These are phyloP conservation scores for Xylariales sp. DNA, from an alignment of 2,329 filamentous ascomycete genomes.

Conservation along the genomic window DNA sequence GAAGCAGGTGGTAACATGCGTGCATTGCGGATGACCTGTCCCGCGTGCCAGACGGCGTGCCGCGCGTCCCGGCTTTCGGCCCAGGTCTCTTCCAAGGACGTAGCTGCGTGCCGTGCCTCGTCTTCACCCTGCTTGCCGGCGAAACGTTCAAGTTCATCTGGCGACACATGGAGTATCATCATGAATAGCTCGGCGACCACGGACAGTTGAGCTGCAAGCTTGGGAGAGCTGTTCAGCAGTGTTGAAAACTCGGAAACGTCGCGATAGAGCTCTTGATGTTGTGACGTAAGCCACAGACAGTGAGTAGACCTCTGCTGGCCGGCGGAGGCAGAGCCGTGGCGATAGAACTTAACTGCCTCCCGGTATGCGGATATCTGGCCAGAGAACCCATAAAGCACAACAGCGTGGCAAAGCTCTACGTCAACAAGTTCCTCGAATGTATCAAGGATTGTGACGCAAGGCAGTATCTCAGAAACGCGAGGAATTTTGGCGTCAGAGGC, in stretches of 20 bases:
- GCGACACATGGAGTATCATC: constrained; percentile 24
- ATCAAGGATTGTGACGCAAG: constrained; percentile 17
- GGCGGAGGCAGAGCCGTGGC: constrained; percentile 1
- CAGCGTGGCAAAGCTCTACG: constrained; percentile 25
- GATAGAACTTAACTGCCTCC: constrained; percentile 25
- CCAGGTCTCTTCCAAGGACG: constrained; percentile 20
- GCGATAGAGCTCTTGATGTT: constrained; percentile 26
- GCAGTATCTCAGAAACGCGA: constrained; percentile 19
- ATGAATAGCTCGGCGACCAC: constrained; percentile 21
- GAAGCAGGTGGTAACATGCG: constrained; percentile 19
- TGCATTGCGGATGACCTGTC: constrained; percentile 20
- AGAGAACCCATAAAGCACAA: constrained; percentile 26
- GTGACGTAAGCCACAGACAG: constrained; percentile 24
- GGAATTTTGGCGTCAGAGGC: constrained; percentile 14
- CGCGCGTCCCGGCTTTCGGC: constrained; percentile 18
- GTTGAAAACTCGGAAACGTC: constrained; percentile 23
- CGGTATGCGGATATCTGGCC: constrained; percentile 27
- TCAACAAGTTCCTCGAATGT: constrained; percentile 21
- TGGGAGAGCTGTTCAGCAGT: constrained; percentile 12
- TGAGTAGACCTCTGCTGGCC: constrained; percentile 13
- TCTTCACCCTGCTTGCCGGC: constrained; percentile 25
- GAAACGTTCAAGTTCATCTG: constrained; percentile 22
- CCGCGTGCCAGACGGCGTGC: constrained; percentile 24
- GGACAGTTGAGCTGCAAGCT: constrained; percentile 15
- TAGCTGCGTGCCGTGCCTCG: constrained; percentile 19